A percentile compares a stretch with the other conserved stretches of the same genome.
Conservation (phyloP, 306 rosid species). For the Medicago lupulina region DNA sequence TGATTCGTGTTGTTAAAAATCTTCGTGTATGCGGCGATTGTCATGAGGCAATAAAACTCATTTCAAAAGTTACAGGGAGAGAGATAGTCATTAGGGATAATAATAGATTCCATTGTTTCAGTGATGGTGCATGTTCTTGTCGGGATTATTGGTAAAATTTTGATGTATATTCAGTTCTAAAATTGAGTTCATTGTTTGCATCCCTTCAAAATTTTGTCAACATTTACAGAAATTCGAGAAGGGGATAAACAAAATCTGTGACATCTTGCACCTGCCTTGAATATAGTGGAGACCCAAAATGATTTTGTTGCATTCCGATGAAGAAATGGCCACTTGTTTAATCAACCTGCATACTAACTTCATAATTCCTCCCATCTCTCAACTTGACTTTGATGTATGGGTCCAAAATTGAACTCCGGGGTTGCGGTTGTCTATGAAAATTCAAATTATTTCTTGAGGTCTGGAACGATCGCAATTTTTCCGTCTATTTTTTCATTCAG, state of each 20-base stretch:
- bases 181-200: conserved; percentile 1
- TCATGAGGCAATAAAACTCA: conserved; percentile 72
- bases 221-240: background rate
- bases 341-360: background rate
- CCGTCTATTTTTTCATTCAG: conserved; percentile 13
- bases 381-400: conserved; percentile 29
- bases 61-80: conserved; percentile 63
- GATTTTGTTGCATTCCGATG: conserved; percentile 31
- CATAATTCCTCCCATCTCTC: conserved; percentile 11
- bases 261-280: conserved; percentile 24
- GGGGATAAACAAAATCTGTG: conserved; percentile 10
- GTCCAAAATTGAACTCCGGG: conserved; percentile 27
- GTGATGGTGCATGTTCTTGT: conserved; percentile 70
- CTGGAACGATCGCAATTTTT: background rate
- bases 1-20: conserved; percentile 72
- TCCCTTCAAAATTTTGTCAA: conserved; percentile 15
- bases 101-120: conserved; percentile 69
- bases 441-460: conserved; percentile 3
- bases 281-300: background rate
- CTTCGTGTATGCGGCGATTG: conserved; percentile 81
- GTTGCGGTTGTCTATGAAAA: conserved; percentile 1
- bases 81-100: conserved; percentile 67
- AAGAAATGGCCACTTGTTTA: conserved; percentile 32
- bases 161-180: conserved; percentile 17
- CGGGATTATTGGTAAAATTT: conserved; percentile 68